Evolutionary conservation across 2,329 filamentous ascomycete species (phyloP).

Genomic region (Aquanectria penicillioides): DNA sequence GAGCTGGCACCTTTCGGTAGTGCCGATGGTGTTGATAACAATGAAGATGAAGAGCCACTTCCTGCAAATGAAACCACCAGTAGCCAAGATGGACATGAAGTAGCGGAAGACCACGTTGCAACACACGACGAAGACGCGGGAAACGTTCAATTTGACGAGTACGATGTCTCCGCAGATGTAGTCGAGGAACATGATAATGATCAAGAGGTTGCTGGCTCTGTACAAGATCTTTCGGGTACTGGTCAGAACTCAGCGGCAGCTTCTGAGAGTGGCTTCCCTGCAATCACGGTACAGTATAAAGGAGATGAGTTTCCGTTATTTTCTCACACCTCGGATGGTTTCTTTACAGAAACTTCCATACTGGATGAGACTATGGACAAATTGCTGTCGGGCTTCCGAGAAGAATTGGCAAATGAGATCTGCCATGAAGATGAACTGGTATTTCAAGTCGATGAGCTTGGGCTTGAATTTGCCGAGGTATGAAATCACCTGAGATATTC

Average conservation of each 20-base stretch:
- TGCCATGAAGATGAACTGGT: constrained; percentile 58
- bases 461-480: constrained; percentile 64
- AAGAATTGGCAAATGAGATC: constrained; percentile 58
- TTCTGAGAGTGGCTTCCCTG: constrained; percentile 41
- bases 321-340: constrained; percentile 49
- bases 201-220: constrained; percentile 10
- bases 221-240: constrained; percentile 13
- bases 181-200: constrained; percentile 22
- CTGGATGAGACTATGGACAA: constrained; percentile 56
- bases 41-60: constrained; percentile 25
- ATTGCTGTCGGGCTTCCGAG: constrained; percentile 56
- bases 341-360: constrained; percentile 55
- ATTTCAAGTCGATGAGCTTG: constrained; percentile 62
- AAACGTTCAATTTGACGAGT: constrained; percentile 11
- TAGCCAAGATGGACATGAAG: constrained; percentile 16
- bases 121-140: constrained; percentile 7
- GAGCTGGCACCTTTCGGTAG: neutral
- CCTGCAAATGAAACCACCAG: constrained; percentile 18
- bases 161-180: constrained; percentile 15
- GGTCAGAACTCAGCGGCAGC: constrained; percentile 22
- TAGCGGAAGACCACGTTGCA: constrained; percentile 3
- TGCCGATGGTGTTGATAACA: constrained; percentile 11
- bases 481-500: constrained; percentile 25
- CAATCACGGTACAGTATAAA: constrained; percentile 55
- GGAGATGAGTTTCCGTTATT: constrained; percentile 56